Evolutionary conservation across 345 rosid species (phyloP), one percentile per base, ranked within the genome.

Genomic region (Raphanus sativus): DNA sequence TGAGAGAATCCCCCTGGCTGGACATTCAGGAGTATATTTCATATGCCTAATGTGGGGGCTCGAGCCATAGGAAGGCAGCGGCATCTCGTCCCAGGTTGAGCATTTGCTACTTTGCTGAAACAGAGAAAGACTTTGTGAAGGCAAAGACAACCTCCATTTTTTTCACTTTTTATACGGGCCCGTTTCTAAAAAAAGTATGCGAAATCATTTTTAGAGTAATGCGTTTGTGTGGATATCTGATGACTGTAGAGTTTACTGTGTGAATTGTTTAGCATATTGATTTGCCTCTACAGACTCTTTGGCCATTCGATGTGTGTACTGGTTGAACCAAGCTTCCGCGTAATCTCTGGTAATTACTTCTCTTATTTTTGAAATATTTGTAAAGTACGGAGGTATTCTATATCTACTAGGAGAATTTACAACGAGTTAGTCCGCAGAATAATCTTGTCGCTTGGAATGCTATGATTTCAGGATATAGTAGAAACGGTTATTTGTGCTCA

Each of bases 391-490:
- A 64, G 70, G 69, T 60, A 38, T 82, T 54, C 50, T 68, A 65
- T 77, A 21, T 21, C 76, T 29, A 86, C 88, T 16, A 67, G 80
- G 65, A 64, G 68, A 52, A 79, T 84, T 24, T 85, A 84, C 50
- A 69, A 87, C 73, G 85, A 83, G 21, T 62, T 87, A 55, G 85
- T 6, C 25, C 10, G 15, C 10, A 63, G 64, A 81, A 52, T 82
- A 87, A 32, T 74, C 25, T 45, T n/a, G 80, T 83, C 59, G 45
- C 86, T 4, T 87, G 88, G 87, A 87, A 84, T 72, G 81, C 84
- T 24, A 83, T 81, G 88, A 70, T 81, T 59, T 75, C 85, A 1
- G 90, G 83, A 0, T 85, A 73, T 69, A 30, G 32, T 38, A 83
- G 75, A 80, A 58, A 48, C 29, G 80, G 87, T 30, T 77, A 83